These are phyloP conservation scores for Dothistroma septosporum DNA, from an alignment of 2,329 filamentous ascomycete genomes.

Conservation along the genomic window DNA sequence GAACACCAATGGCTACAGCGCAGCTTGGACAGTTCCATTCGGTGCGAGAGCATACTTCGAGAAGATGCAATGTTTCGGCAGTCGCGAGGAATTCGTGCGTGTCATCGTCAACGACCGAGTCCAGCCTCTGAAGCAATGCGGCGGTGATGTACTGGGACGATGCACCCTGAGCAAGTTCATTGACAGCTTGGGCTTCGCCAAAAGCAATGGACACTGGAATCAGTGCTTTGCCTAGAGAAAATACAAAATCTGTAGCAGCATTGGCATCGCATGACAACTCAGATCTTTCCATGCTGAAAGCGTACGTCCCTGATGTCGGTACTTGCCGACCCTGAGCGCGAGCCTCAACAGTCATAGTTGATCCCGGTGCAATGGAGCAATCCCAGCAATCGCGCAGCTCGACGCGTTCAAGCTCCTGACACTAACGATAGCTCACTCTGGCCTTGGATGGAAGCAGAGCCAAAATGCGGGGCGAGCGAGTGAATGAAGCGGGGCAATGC, in stretches of 20 bases:
- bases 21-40: conserved; percentile 79
- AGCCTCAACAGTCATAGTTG: background rate
- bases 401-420: background rate
- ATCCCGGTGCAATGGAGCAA: background rate
- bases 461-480: background rate
- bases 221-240: conserved; percentile 46
- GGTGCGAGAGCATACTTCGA: conserved; percentile 78
- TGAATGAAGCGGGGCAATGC: background rate
- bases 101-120: conserved; percentile 82
- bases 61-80: conserved; percentile 66
- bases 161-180: conserved; percentile 70
- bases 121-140: conserved; percentile 65
- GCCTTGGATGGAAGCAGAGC: background rate
- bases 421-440: background rate
- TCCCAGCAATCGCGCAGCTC: too few species aligned
- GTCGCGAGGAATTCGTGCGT: conserved; percentile 67
- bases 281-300: background rate
- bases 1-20: conserved; percentile 64
- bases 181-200: conserved; percentile 69
- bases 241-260: background rate
- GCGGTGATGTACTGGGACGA: conserved; percentile 63
- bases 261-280: background rate
- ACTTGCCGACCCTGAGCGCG: too few species aligned
- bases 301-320: too few species aligned
- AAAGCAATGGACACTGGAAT: conserved; percentile 67